Conservation (phyloP, 1,284 basidiomycete species). For the Wolfiporia cocos region DNA sequence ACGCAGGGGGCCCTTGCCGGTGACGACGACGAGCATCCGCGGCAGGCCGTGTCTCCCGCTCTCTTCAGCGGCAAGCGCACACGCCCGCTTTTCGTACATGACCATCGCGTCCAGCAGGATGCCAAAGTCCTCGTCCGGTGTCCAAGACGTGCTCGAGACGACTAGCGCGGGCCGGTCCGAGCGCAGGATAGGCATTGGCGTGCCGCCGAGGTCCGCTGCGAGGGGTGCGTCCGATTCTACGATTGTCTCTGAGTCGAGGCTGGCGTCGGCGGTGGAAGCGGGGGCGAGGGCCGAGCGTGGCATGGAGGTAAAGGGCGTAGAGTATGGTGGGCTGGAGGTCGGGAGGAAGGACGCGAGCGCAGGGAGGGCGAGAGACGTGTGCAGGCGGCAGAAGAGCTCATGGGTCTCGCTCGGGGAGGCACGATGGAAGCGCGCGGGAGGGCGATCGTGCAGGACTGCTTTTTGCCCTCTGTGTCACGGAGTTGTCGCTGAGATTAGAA, state of each 20-base stretch:
- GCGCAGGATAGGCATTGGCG: conserved; percentile 35
- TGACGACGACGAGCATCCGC: conserved; percentile 79
- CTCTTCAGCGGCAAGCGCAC: conserved; percentile 24
- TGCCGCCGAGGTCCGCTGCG: conserved; percentile 14
- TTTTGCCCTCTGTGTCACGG: conserved; percentile 58
- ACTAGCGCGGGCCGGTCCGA: conserved; percentile 79
- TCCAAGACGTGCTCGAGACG: conserved; percentile 96
- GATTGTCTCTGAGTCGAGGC: conserved; percentile 8
- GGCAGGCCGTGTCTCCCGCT: conserved; percentile 42
- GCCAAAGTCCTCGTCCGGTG: conserved; percentile 93
- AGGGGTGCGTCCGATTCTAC: conserved; percentile 23
- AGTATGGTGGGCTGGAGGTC: conserved; percentile 39
- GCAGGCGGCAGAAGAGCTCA: conserved; percentile 60
- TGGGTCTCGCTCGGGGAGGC: conserved; percentile 67
- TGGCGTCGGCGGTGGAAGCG: conserved; percentile 12
- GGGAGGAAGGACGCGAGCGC: conserved; percentile 37
- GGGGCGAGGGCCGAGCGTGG: conserved; percentile 9
- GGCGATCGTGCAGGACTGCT: conserved; percentile 81
- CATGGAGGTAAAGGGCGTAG: conserved; percentile 55
- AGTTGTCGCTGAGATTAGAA: conserved; percentile 5
- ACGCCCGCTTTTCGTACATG: conserved; percentile 62
- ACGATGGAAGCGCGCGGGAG: conserved; percentile 75
- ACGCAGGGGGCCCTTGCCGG: conserved; percentile 86
- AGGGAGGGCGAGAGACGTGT: conserved; percentile 27
- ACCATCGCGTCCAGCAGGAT: conserved; percentile 73